Conservation (phyloP, 2,329 filamentous ascomycete species). For the Penicillium verrucosum region DNA sequence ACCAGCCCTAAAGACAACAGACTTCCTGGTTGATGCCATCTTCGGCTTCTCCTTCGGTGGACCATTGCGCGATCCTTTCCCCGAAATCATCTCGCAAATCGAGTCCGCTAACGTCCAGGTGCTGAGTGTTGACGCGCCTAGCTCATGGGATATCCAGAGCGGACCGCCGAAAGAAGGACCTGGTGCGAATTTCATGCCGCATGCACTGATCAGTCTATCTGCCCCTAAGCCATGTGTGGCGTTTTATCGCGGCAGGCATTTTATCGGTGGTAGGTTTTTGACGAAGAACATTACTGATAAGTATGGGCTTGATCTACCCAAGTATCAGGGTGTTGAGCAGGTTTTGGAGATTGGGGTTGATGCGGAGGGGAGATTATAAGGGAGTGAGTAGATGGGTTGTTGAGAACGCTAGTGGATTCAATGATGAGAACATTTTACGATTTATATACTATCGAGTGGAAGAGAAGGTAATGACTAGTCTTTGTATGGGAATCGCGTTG, state of each 20-base stretch:
- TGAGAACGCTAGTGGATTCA: background rate
- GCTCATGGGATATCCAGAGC: conserved; percentile 87
- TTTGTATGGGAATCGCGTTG: conserved; percentile 10
- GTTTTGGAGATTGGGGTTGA: conserved; percentile 67
- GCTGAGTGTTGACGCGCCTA: conserved; percentile 86
- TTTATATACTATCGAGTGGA: background rate
- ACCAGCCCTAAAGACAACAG: conserved; percentile 61
- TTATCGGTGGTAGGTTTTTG: conserved; percentile 88
- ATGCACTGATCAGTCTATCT: conserved; percentile 79
- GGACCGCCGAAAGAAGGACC: conserved; percentile 76
- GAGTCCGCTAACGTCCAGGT: conserved; percentile 72
- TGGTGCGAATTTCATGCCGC: conserved; percentile 76
- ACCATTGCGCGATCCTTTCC: conserved; percentile 89
- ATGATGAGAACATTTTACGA: background rate
- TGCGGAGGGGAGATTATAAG: conserved; percentile 35
- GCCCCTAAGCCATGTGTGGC: conserved; percentile 88
- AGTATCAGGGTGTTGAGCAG: conserved; percentile 84
- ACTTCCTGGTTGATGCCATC: conserved; percentile 87
- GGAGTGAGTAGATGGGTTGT: background rate
- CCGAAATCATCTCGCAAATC: conserved; percentile 72
- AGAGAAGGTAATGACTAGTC: background rate
- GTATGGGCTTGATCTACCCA: conserved; percentile 78
- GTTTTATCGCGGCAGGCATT: conserved; percentile 83
- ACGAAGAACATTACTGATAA: conserved; percentile 73
- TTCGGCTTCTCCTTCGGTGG: conserved; percentile 95